These are phyloP conservation scores for Jacaranda mimosifolia DNA, from an alignment of 257 asterid species.

Conservation along the genomic window DNA sequence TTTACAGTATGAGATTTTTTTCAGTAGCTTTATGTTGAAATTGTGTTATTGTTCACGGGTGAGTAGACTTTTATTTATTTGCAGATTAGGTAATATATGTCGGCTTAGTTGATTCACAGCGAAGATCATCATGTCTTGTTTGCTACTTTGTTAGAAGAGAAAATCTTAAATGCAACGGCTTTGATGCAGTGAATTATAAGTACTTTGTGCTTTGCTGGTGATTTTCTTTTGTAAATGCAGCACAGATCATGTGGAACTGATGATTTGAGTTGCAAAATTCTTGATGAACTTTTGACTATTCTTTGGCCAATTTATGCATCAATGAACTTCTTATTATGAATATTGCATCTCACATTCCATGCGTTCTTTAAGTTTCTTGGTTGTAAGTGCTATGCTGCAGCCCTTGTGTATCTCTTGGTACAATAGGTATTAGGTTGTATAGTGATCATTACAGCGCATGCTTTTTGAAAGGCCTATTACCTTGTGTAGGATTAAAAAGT, in stretches of 20 bases:
- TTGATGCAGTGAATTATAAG: neutral
- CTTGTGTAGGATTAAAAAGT: neutral
- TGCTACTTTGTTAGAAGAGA: neutral
- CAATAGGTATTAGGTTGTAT: neutral
- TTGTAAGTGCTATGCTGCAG: neutral
- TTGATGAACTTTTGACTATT: neutral
- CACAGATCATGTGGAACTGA: neutral
- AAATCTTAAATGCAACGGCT: neutral
- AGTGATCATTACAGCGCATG: neutral
- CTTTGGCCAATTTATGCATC: neutral
- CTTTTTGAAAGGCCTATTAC: neutral
- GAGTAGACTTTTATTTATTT: neutral
- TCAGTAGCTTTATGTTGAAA: neutral
- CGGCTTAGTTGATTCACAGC: neutral
- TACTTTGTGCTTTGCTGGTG: neutral
- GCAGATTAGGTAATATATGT: neutral
- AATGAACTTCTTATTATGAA: neutral
- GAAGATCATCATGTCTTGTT: neutral
- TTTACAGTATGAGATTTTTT: neutral
- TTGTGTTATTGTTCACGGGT: neutral
- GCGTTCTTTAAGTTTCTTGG: slow-evolving; percentile 4
- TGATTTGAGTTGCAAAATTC: neutral
- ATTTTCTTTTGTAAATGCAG: neutral
- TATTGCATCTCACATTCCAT: neutral
- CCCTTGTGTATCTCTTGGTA: neutral